These are phyloP conservation scores for Rhinocladiella similis DNA, from an alignment of 2,329 filamentous ascomycete species.

Conservation along the genomic window DNA sequence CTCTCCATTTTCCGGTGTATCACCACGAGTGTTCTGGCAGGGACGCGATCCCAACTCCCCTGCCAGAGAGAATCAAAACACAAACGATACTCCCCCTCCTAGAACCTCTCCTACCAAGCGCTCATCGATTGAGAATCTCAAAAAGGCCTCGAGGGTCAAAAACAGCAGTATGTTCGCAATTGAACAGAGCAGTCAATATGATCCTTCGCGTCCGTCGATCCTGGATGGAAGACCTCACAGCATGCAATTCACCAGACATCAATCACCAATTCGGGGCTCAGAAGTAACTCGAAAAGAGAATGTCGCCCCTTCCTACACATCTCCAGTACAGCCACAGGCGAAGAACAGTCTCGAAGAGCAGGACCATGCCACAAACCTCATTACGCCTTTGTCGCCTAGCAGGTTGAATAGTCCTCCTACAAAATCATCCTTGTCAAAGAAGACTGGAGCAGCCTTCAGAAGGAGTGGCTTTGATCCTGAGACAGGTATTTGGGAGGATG, in stretches of 20 bases:
- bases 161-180: constrained; percentile 97
- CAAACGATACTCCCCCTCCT: constrained; percentile 55
- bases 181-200: constrained; percentile 90
- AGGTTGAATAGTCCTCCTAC: constrained; percentile 75
- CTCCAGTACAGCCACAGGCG: constrained; percentile 47
- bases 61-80: constrained; percentile 70
- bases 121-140: constrained; percentile 91
- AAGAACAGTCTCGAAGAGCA: constrained; percentile 9
- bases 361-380: constrained; percentile 21
- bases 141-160: constrained; percentile 91
- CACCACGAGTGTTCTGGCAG: constrained; percentile 90
- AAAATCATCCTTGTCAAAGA: constrained; percentile 83
- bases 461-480: constrained; percentile 63
- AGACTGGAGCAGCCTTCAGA: constrained; percentile 50
- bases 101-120: constrained; percentile 72
- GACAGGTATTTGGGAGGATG: constrained; percentile 66
- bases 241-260: constrained; percentile 32
- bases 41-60: constrained; percentile 68
- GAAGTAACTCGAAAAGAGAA: constrained; percentile 56
- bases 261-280: constrained; percentile 16
- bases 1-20: constrained; percentile 66
- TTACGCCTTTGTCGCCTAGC: constrained; percentile 56
- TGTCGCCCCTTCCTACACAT: constrained; percentile 35
- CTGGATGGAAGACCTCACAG: constrained; percentile 66
- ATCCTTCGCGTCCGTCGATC: constrained; percentile 73